phyloP scores from a whole-genome alignment of 305 asterid species.

The Rubia peregrina region DNA sequence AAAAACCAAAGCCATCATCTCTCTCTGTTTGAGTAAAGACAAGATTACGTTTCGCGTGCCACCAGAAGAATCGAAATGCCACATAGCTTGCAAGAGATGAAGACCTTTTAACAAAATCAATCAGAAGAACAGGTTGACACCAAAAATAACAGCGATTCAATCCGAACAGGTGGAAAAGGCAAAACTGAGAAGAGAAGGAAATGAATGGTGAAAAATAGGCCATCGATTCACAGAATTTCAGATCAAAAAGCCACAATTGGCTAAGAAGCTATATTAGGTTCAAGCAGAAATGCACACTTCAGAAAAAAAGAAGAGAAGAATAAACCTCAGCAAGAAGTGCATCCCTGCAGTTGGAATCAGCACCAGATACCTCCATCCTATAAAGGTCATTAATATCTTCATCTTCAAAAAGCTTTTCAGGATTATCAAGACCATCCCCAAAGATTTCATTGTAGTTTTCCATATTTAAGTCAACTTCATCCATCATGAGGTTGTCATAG shows the following conservation, averaged over 20 bases:
- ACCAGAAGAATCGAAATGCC: not conserved
- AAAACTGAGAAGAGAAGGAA: not conserved
- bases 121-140: not conserved
- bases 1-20: not conserved
- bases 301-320: not conserved
- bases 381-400: slow-evolving; percentile 57
- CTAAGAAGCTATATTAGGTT: not conserved
- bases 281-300: not conserved
- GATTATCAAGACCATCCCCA: slow-evolving; percentile 46
- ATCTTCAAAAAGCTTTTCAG: slow-evolving; percentile 41
- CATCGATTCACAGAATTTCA: not conserved
- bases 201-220: not conserved
- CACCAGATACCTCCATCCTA: slow-evolving; percentile 38
- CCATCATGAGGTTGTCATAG: slow-evolving; percentile 44
- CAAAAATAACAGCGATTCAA: not conserved
- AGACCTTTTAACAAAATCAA: not conserved
- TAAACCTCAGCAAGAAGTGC: slow-evolving; percentile 35
- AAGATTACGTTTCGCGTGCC: not conserved
- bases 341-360: slow-evolving; percentile 35
- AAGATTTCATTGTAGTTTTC: slow-evolving; percentile 56
- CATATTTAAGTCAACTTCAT: slow-evolving; percentile 54
- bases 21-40: not conserved
- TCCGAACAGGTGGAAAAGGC: slow-evolving; percentile 1
- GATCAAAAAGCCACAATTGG: not conserved
- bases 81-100: too few species aligned